Evolutionary conservation across 2,329 filamentous ascomycete genomes (phyloP), one percentile per base, ranked within the genome.

Genomic region (Epichloe scottii): DNA sequence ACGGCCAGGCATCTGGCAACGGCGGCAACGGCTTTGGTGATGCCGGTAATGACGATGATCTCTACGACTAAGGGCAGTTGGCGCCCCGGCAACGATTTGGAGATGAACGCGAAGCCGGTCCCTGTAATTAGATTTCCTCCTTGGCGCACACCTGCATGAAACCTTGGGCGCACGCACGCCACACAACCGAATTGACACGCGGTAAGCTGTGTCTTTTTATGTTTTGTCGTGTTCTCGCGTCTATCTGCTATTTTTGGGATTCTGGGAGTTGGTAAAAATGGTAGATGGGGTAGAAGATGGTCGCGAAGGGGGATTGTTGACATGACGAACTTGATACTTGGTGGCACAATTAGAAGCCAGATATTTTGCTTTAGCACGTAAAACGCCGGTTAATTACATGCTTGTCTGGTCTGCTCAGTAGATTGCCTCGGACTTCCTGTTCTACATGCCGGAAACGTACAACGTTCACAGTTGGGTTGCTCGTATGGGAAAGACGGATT

Each of bases 41-140:
- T 63, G 87, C 82, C 59, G 91, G 89, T 62, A 90, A 95, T 68
- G 91, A 97, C 66, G 91, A 96, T 71, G 91, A 90, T 73, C 87
- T 97, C 68, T 97, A 97, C 71, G 88, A 95, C 73, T 96, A 90
- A 90, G 79, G 70, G 56, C n/a, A 53, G 53, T 51, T 44, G 52
- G 51, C 50, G 53, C 57, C 48, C 50, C 51, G 48, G 26, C 26
- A 11, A 11, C 56, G 54, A n/a, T 50, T 14, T 19, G 49, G 52
- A 49, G 54, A 58, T 55, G 38, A 15, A 47, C 21, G 34, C 51
- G 44, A 49, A 43, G 49, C 53, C 52, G 50, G 57, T 61, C 59
- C 57, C 54, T 76, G 72, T 75, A 76, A 68, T 76, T 75, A 75
- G 66, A 67, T 68, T 68, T 64, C 59, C 60, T 60, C 60, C 56